Evolutionary conservation across 257 asterid species (phyloP).

Genomic region (Ehretia macrophylla): DNA sequence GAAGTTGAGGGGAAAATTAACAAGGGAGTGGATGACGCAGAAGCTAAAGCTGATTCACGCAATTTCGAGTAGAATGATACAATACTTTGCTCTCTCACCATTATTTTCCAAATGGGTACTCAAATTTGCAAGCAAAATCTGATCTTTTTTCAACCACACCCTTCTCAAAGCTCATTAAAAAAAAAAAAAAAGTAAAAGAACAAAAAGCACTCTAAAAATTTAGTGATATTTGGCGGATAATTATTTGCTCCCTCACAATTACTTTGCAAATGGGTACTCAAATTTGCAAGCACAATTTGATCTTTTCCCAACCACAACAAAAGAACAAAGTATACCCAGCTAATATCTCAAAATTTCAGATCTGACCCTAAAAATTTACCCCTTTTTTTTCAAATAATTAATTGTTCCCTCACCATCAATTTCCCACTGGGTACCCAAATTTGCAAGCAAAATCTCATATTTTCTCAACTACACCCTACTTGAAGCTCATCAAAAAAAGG

Average conservation of each 20-base stretch:
- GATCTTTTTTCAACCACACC: conserved; percentile 3
- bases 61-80: conserved; percentile 65
- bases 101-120: conserved; percentile 22
- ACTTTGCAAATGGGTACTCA: conserved; percentile 16
- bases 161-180: conserved; percentile 20
- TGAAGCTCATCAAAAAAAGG: not conserved
- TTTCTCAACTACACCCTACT: too few species aligned
- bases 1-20: conserved; percentile 91
- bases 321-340: not conserved
- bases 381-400: too few species aligned
- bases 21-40: conserved; percentile 63
- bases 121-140: conserved; percentile 16
- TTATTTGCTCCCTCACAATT: conserved; percentile 13
- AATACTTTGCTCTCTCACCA: conserved; percentile 83
- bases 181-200: conserved; percentile 13
- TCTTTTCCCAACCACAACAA: not conserved
- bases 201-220: not conserved
- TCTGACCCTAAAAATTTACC: too few species aligned
- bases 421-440: not conserved
- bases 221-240: not conserved
- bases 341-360: too few species aligned
- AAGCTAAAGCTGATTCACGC: conserved; percentile 60
- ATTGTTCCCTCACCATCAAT: not conserved
- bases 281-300: conserved; percentile 15
- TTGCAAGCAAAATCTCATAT: not conserved